Conservation (phyloP, 23 red algal genomes). For the Gracilaria gracilis region DNA sequence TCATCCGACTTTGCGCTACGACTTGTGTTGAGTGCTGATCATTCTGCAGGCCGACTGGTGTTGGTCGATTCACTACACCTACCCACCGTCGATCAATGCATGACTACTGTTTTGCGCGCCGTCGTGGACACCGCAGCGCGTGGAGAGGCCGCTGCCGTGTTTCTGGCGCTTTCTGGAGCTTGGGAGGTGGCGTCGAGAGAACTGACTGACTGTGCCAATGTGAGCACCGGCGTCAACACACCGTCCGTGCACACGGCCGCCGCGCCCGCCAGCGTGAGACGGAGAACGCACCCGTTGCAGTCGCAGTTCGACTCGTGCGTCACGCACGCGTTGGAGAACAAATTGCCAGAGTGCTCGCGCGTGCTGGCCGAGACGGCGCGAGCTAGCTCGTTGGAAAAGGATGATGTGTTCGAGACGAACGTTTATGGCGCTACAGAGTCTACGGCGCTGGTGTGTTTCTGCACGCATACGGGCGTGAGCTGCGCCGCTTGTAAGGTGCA, state of each 20-base stretch:
- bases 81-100: slow-evolving; percentile 20
- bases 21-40: slow-evolving; percentile 8
- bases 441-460: background rate
- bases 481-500: slow-evolving; percentile 19
- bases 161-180: slow-evolving; percentile 29
- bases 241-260: background rate
- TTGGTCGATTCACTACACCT: background rate
- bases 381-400: background rate
- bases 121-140: slow-evolving; percentile 33
- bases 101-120: slow-evolving; percentile 22
- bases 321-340: background rate
- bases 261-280: background rate
- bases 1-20: slow-evolving; percentile 16
- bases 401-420: background rate
- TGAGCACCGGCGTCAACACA: no score
- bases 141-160: slow-evolving; percentile 22
- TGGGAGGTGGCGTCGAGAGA: slow-evolving; percentile 25
- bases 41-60: background rate
- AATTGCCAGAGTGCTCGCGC: background rate
- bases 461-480: slow-evolving; percentile 21
- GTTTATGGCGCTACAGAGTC: background rate
- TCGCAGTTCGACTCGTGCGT: background rate
- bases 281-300: background rate
- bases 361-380: background rate
- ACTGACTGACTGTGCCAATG: background rate